Base-by-base conservation (phyloP, 2,329 filamentous ascomycete species). In the Trichoderma sp. region DNA sequence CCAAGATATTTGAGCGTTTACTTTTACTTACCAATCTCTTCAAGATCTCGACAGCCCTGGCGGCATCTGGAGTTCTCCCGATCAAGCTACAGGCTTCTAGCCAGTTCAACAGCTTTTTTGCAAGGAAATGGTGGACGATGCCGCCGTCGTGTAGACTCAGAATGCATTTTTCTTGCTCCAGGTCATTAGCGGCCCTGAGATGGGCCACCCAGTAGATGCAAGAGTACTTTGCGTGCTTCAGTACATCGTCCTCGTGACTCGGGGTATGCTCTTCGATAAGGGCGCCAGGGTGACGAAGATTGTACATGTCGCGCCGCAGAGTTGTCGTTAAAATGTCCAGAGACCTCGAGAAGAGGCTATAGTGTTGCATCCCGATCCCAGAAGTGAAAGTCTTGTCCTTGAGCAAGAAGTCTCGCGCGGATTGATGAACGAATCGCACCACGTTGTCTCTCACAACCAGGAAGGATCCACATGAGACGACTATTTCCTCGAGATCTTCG, bases 381-480 rank as follows among this genome's bases (percentile, higher is more conserved):
- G 24, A 52, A 14, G 72, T 73, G 60, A 78, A 69, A 21, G 15
- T 30, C 5, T 14, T 9, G 15, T 43, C 41, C 14, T 26, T 65
- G 65, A 71, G 57, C 9, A 81, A 65, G 65, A 81, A 81, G 5
- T 81, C 78, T 67, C 80, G 79, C 0, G 78, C 79, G 1, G 78
- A 81, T 57, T 80, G 74, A 66, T 82, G 78, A 1, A 82, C 72
- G 67, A 80, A 76, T 57, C 71, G 77, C 6, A 81, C 64, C 0
- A 26, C 69, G 1, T 54, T 59, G 5, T 76, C 61, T 47, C 71
- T 70, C 44, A 78, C n/a, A 2, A 72, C 76, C 1, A 81, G 70
- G 54, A 81, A 79, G 14, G 76, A 81, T 34, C 78, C 76, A 67
- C 77, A 82, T 6, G 55, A 28, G 17, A 12, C 26, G 6, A 58